Evolutionary conservation across 768 basidiomycete species (phyloP).

Genomic region (Mycena venus): DNA sequence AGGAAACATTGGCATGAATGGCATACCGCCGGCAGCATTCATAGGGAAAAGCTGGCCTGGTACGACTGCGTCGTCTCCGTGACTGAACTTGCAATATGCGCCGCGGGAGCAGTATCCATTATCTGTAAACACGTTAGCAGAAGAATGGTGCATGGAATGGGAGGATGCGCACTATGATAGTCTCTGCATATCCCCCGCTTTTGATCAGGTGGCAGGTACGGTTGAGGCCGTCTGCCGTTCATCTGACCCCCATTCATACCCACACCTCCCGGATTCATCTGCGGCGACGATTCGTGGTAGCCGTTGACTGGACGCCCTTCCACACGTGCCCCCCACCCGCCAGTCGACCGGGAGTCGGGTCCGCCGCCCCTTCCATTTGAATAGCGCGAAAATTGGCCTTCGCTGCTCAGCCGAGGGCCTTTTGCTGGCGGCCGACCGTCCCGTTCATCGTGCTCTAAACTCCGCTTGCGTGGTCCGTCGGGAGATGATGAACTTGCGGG

Average conservation of each 20-base stretch:
- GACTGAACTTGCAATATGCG: slow-evolving; percentile 90
- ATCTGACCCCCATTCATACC: slow-evolving; percentile 54
- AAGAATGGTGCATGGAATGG: slow-evolving; percentile 1
- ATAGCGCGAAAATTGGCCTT: slow-evolving; percentile 78
- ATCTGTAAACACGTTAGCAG: slow-evolving; percentile 60
- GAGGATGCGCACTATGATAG: slow-evolving; percentile 83
- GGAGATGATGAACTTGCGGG: slow-evolving; percentile 58
- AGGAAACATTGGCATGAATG: slow-evolving; percentile 81
- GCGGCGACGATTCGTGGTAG: slow-evolving; percentile 32
- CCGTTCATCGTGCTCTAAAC: slow-evolving; percentile 70
- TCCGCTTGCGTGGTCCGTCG: slow-evolving; percentile 76
- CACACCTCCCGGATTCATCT: slow-evolving; percentile 53
- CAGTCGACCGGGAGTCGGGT: slow-evolving; percentile 37
- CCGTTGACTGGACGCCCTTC: slow-evolving; percentile 50
- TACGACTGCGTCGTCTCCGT: slow-evolving; percentile 89
- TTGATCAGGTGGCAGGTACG: slow-evolving; percentile 80
- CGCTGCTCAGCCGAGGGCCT: slow-evolving; percentile 75
- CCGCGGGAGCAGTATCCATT: slow-evolving; percentile 93
- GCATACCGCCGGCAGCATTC: slow-evolving; percentile 58
- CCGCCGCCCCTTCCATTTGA: slow-evolving; percentile 54
- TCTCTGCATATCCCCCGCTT: slow-evolving; percentile 88
- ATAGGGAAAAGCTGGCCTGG: slow-evolving; percentile 78
- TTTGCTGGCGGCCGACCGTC: slow-evolving; percentile 74
- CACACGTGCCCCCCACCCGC: slow-evolving; percentile 35
- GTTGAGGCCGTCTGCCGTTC: slow-evolving; percentile 65